Evolutionary conservation across 345 rosid species (phyloP).

Genomic region (Brassica rapa): DNA sequence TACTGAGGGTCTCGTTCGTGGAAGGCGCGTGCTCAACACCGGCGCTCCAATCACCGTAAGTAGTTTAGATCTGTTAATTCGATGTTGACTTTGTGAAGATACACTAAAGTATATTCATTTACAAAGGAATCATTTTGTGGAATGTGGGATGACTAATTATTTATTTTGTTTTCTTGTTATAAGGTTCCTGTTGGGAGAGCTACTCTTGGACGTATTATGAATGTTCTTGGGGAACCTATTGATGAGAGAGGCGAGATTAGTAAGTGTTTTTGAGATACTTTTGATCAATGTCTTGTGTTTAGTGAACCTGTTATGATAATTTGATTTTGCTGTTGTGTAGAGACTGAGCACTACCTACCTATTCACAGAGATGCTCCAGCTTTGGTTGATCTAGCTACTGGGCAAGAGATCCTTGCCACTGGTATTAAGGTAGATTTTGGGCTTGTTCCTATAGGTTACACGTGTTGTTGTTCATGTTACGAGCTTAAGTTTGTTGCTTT

Average conservation of each 20-base stretch:
- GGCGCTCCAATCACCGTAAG: conserved; percentile 94
- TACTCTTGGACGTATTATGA: conserved; percentile 95
- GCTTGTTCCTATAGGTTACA: background rate
- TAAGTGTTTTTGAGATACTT: conserved; percentile 42
- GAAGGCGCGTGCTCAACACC: conserved; percentile 84
- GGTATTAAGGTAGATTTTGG: conserved; percentile 65
- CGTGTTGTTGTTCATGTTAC: background rate
- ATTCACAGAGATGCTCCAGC: conserved; percentile 97
- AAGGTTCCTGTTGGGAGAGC: conserved; percentile 98
- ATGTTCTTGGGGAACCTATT: conserved; percentile 96
- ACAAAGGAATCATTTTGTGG: background rate
- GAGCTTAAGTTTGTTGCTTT: background rate
- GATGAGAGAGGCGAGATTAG: conserved; percentile 86
- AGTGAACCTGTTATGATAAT: conserved; percentile 8
- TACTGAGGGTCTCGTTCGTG: conserved; percentile 83
- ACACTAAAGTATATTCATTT: background rate
- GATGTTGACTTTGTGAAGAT: conserved; percentile 8
- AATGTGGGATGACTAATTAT: background rate
- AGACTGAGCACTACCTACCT: conserved; percentile 86
- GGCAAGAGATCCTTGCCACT: conserved; percentile 93
- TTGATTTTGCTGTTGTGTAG: conserved; percentile 39
- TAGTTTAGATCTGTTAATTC: conserved; percentile 25
- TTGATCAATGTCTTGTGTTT: background rate
- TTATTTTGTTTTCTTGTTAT: background rate
- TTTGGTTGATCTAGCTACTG: conserved; percentile 95